Evolutionary conservation across 371 early-diverging fungal species (phyloP).

Genomic region (Rhizopus arrhizus): DNA sequence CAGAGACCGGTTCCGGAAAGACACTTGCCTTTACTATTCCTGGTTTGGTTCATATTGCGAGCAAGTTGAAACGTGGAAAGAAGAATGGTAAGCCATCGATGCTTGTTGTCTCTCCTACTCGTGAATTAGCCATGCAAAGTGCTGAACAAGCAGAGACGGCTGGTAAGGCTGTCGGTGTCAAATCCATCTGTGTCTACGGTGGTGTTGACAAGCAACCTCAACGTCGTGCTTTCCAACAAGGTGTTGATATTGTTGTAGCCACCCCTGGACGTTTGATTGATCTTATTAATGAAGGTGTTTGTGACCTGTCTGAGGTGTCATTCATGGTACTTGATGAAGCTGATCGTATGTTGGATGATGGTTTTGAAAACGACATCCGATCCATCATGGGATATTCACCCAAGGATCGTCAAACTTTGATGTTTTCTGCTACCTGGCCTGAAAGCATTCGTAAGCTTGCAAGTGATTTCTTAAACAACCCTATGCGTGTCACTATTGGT

Average conservation of each 20-base stretch:
- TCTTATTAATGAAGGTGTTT: slow-evolving; percentile 77
- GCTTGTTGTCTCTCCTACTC: slow-evolving; percentile 92
- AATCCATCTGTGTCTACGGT: slow-evolving; percentile 77
- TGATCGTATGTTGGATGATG: slow-evolving; percentile 93
- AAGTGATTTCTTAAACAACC: slow-evolving; percentile 76
- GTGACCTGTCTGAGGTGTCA: slow-evolving; percentile 69
- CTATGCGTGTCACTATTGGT: slow-evolving; percentile 93
- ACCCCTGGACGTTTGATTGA: slow-evolving; percentile 97
- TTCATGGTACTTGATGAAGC: slow-evolving; percentile 95
- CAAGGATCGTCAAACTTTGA: slow-evolving; percentile 80
- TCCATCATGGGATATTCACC: slow-evolving; percentile 65
- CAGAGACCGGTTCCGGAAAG: slow-evolving; percentile 92
- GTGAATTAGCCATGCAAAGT: slow-evolving; percentile 96
- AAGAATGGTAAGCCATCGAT: slow-evolving; percentile 56
- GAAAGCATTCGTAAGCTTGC: slow-evolving; percentile 86
- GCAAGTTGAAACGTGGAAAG: slow-evolving; percentile 50
- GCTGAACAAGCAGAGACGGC: slow-evolving; percentile 69
- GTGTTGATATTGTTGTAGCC: slow-evolving; percentile 87
- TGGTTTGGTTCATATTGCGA: slow-evolving; percentile 71
- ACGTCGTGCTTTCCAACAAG: slow-evolving; percentile 56
- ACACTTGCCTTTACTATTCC: slow-evolving; percentile 95
- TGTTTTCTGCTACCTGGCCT: slow-evolving; percentile 86
- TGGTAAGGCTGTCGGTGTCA: slow-evolving; percentile 73
- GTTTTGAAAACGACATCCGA: slow-evolving; percentile 90
- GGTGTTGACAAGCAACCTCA: slow-evolving; percentile 74